Base-by-base conservation (phyloP, 2,329 filamentous ascomycete genomes). In the Penicillium fuscoglaucum region DNA sequence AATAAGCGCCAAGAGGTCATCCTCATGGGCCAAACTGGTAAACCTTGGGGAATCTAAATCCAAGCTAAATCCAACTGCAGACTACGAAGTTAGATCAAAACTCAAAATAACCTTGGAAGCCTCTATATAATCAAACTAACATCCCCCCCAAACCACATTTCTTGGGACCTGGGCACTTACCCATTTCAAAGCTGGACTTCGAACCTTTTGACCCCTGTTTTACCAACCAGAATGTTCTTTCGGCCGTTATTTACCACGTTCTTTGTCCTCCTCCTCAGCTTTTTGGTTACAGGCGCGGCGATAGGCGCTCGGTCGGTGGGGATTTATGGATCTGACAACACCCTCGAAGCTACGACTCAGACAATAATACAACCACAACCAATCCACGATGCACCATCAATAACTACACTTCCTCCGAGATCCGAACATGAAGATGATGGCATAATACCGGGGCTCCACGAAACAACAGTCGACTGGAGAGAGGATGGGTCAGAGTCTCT, bases 1-100 rank as follows among this genome's bases (percentile, higher is more conserved):
- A 52, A 43, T 48, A 37, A 54, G 43, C 55, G 51, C 51, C 55
- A 54, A 58, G 43, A 43, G 9, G 13, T 54, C 49, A 26, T 58
- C 55, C 53, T 17, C 54, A 52, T 39, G 47, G 21, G 1, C 2
- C 28, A 13, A 33, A 6, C 29, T 31, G 1, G 12, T 33, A 28
- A 28, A 13, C 28, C 17, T 28, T 29, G 40, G 44, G 29, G n/a
- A 15, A 26, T 19, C 40, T 26, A 44, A 31, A 26, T 6, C 1
- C 5, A 26, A 24, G 35, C 4, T 19, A 17, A 19, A 29, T 21
- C 19, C 9, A 24, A 52, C 50, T 44, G 7, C 19, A 24, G 24
- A 17, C 15, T 10, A 28, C 1, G 0, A 4, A 26, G 3, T 7
- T 35, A 37, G 46, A 8, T 35, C 15, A 17, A 26, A 35, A 35